Conservation (phyloP, 2,329 filamentous ascomycete species). For the Keithomyces neogunnii region DNA sequence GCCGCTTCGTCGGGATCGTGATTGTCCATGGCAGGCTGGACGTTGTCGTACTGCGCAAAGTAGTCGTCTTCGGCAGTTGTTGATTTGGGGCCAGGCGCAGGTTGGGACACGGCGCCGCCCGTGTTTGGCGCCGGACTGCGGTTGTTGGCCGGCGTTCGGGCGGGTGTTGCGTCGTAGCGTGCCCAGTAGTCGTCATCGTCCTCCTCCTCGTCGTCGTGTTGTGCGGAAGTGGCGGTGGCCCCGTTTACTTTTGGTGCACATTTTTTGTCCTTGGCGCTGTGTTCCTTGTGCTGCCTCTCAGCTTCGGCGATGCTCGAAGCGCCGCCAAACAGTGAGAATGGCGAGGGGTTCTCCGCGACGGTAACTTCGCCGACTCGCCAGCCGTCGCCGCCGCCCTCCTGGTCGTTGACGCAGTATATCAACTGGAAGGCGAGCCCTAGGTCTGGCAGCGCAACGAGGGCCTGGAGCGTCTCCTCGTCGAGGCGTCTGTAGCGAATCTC, state of each 20-base stretch:
- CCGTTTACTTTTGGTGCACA: conserved; percentile 9
- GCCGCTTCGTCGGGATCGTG: conserved; percentile 69
- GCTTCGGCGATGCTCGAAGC: conserved; percentile 47
- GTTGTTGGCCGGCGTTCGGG: conserved; percentile 53
- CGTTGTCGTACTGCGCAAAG: conserved; percentile 66
- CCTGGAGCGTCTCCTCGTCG: conserved; percentile 68
- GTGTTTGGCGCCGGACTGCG: conserved; percentile 51
- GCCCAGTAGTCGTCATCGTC: conserved; percentile 77
- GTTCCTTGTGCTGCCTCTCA: conserved; percentile 43
- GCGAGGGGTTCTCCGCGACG: conserved; percentile 46
- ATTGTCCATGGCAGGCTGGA: conserved; percentile 73
- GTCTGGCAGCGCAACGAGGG: conserved; percentile 52
- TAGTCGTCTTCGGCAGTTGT: conserved; percentile 56
- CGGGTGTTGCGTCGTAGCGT: conserved; percentile 64
- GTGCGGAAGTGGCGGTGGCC: conserved; percentile 7
- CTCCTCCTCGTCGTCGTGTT: conserved; percentile 37
- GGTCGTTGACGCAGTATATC: conserved; percentile 60
- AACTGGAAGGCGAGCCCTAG: conserved; percentile 57
- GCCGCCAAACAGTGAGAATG: conserved; percentile 46
- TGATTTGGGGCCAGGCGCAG: conserved; percentile 11
- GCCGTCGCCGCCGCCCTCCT: conserved; percentile 50
- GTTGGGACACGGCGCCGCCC: conserved; percentile 16
- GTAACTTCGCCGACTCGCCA: conserved; percentile 69
- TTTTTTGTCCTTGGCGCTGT: conserved; percentile 17
- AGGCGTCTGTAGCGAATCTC: conserved; percentile 57